A percentile compares a stretch with the other conserved stretches of the same genome.
These are phyloP conservation scores for Alternaria rosae DNA, from an alignment of 2,329 filamentous ascomycete genomes.

Conservation along the genomic window DNA sequence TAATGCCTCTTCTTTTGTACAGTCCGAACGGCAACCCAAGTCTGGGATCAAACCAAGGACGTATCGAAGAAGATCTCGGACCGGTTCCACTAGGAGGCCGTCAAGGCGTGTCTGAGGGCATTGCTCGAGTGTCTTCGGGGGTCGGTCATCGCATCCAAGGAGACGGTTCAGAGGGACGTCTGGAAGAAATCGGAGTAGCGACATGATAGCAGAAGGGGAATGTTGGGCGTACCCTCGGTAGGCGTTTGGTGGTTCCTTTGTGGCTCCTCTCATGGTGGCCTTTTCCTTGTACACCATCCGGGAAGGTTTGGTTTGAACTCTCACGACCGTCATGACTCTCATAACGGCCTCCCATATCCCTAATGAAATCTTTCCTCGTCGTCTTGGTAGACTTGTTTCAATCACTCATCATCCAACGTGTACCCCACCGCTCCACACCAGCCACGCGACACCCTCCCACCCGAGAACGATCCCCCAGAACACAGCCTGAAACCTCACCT, in stretches of 20 bases:
- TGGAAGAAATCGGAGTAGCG: slow-evolving; percentile 18
- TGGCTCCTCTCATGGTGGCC: neutral
- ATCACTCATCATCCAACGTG: neutral
- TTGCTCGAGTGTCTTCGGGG: slow-evolving; percentile 30
- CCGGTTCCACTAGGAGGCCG: slow-evolving; percentile 15
- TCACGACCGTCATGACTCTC: slow-evolving; percentile 2
- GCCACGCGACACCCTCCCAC: slow-evolving; percentile 40
- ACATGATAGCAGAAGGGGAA: neutral
- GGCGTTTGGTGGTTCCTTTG: slow-evolving; percentile 4
- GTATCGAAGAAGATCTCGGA: slow-evolving; percentile 23
- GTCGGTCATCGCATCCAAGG: slow-evolving; percentile 21
- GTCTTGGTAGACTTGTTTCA: neutral
- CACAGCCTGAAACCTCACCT: slow-evolving; percentile 34
- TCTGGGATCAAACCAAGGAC: slow-evolving; percentile 31
- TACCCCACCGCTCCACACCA: slow-evolving; percentile 24
- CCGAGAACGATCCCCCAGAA: slow-evolving; percentile 43
- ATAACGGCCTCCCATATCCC: neutral
- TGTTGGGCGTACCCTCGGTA: neutral
- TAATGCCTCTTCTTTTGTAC: slow-evolving; percentile 31
- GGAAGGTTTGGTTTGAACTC: neutral
- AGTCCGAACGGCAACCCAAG: slow-evolving; percentile 35
- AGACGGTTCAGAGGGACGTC: slow-evolving; percentile 8
- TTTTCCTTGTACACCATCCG: slow-evolving; percentile 6
- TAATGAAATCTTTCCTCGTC: neutral
- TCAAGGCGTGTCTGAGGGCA: slow-evolving; percentile 22